Evolutionary conservation across 495 filamentous ascomycete genomes (phyloP).

Genomic region (Penicillium flavigenum): DNA sequence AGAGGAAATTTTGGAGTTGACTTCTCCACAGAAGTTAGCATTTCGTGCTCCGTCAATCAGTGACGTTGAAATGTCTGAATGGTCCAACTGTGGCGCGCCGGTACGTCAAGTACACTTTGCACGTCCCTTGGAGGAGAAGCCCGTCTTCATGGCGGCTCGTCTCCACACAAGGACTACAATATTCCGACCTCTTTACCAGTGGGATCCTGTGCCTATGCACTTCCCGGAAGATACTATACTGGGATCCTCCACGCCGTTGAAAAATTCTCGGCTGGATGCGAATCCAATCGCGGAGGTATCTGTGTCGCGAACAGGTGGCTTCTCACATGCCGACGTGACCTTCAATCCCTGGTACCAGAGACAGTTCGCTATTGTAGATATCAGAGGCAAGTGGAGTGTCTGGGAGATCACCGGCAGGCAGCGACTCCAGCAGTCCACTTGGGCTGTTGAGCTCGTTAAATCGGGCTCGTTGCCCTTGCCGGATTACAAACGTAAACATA

Average conservation of each 20-base stretch:
- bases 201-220: constrained; percentile 28
- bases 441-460: constrained; percentile 24
- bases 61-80: constrained; percentile 49
- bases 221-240: constrained; percentile 22
- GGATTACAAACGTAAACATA: constrained; percentile 22
- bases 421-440: constrained; percentile 30
- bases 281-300: constrained; percentile 61
- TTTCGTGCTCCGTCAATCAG: constrained; percentile 37
- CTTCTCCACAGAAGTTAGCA: constrained; percentile 14
- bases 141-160: constrained; percentile 63
- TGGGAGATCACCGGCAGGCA: constrained; percentile 62
- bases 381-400: constrained; percentile 69
- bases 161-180: constrained; percentile 55
- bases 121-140: constrained; percentile 44
- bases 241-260: constrained; percentile 15
- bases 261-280: constrained; percentile 56
- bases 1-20: constrained; percentile 35
- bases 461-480: constrained; percentile 34
- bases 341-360: constrained; percentile 74
- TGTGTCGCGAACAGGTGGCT: constrained; percentile 53
- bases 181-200: constrained; percentile 56
- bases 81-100: constrained; percentile 54
- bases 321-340: constrained; percentile 65
- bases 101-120: constrained; percentile 70
- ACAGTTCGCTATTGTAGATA: constrained; percentile 73